These are phyloP conservation scores for Paramecium sexaurelia DNA, from an alignment of 73 alveolate genomes.

Conservation along the genomic window DNA sequence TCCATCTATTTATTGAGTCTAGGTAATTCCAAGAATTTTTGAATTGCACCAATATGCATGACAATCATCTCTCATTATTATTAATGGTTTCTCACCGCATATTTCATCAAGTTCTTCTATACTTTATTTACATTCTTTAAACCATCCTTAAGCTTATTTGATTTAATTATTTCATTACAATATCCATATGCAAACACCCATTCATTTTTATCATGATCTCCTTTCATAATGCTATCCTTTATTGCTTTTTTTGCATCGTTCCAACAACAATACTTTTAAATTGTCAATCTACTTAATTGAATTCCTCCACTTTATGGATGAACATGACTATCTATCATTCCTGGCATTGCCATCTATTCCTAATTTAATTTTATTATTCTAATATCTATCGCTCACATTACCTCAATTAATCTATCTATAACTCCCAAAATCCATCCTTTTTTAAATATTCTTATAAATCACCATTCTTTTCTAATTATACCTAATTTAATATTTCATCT, in stretches of 20 bases:
- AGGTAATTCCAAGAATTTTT: background rate
- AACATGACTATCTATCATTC: constrained; percentile 50
- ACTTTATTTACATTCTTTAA: background rate
- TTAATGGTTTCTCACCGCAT: background rate
- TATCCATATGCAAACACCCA: constrained; percentile 29
- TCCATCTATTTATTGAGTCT: background rate
- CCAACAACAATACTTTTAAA: background rate
- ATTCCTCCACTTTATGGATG: constrained; percentile 47
- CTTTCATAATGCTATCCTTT: background rate
- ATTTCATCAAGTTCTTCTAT: background rate
- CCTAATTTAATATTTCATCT: background rate
- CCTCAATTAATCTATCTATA: background rate
- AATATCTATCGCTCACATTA: background rate
- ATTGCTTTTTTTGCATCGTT: background rate
- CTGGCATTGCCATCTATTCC: constrained; percentile 17
- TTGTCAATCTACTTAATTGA: background rate
- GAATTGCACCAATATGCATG: constrained; percentile 49
- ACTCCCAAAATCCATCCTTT: background rate
- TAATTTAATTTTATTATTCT: background rate
- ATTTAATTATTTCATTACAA: background rate
- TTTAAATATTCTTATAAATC: background rate
- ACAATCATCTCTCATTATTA: constrained; percentile 45
- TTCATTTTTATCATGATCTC: background rate
- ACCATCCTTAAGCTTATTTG: constrained; percentile 42
- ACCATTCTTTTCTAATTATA: background rate